These are phyloP conservation scores for Salix dunnii DNA, from an alignment of 345 rosid species.

Conservation along the genomic window DNA sequence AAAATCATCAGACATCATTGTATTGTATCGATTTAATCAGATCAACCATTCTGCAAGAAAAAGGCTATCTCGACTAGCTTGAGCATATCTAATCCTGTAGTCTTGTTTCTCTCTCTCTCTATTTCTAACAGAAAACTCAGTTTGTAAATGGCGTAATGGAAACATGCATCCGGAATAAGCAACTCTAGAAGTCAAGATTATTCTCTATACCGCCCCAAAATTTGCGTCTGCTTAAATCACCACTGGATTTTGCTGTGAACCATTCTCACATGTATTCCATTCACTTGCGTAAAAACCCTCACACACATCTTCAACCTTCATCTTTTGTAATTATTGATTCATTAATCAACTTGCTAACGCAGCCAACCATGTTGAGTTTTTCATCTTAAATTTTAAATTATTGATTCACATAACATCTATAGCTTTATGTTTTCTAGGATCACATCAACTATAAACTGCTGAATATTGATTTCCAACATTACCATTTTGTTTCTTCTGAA, in stretches of 20 bases:
- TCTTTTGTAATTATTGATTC: neutral
- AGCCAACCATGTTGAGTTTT: neutral
- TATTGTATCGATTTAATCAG: too few species aligned
- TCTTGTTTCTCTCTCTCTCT: neutral
- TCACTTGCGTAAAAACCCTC: neutral
- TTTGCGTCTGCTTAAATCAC: neutral
- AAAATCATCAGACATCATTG: too few species aligned
- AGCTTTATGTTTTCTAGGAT: neutral
- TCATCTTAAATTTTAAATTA: neutral
- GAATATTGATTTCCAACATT: neutral
- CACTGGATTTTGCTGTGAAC: neutral
- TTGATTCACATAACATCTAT: neutral
- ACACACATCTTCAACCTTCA: neutral
- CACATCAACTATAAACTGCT: neutral
- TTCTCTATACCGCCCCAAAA: neutral
- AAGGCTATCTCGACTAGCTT: neutral
- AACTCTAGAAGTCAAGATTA: too few species aligned
- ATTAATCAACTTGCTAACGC: neutral
- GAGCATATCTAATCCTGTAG: neutral
- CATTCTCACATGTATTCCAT: neutral
- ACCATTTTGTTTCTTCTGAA: conserved; percentile 32
- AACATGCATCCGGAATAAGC: neutral
- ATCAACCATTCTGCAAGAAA: too few species aligned
- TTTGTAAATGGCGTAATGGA: neutral
- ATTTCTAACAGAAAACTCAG: neutral